Evolutionary conservation across 176 grass and related monocot species (phyloP), one percentile per base, ranked within the genome.

Genomic region (Dactylis glomerata): DNA sequence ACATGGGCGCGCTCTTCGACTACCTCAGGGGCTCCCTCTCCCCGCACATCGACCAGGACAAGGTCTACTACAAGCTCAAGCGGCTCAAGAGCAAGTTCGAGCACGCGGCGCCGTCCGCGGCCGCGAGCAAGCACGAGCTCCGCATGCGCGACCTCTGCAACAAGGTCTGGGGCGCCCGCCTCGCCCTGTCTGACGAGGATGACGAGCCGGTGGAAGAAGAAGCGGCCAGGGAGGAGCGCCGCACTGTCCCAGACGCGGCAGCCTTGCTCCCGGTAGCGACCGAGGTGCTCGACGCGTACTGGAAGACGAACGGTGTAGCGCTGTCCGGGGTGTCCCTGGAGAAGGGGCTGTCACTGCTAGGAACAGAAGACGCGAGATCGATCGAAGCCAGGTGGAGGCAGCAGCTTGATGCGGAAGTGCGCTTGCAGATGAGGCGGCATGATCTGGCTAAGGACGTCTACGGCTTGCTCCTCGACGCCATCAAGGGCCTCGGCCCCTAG

Each of bases 11-110:
- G 32, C 84, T 97, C n/a, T 94, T 81, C 55, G 85, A 88, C 5
- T 75, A 76, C 61, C 22, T 97, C 32, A 84, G 31, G 87, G 85
- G 62, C 33, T 88, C 82, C 38, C 59, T 97, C 61, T 17, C 86
- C 26, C 75, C 81, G 10, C 84, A 95, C 82, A 64, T 94, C 23
- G 80, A 90, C 81, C 84, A 86, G 68, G 82, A 86, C 73, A 92
- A 93, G 87, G 87, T 86, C 3, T 91, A 89, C 81, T 97, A 97
- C 90, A 97, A 97, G 89, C 92, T 95, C 49, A 94, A 92, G 92
- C 90, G 90, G 38, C 88, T 95, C 78, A 97, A 97, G 88, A 86
- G 90, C 88, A 94, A 95, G 88, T 95, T 81, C 82, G 63, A 91
- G 62, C 80, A 84, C 85, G 67, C 68, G 1, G 26, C 62, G 31